A percentile compares a stretch with the other conserved stretches of the same genome.
Conservation (phyloP, 805 yeast genomes). For the Candida tibetensis region DNA sequence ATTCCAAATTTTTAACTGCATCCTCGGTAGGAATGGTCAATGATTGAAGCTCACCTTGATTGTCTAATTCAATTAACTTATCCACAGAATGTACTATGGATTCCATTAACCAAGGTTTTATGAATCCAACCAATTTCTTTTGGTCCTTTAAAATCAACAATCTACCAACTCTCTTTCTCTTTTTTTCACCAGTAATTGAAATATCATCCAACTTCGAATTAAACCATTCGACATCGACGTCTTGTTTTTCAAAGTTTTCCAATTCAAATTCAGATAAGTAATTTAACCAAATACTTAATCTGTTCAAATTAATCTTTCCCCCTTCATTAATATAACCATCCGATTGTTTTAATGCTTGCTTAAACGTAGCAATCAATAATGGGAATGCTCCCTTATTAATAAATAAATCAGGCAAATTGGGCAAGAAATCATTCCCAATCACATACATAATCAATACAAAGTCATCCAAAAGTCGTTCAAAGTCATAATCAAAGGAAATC, state of each 20-base stretch:
- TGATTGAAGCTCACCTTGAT: conserved; percentile 22
- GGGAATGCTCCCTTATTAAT: conserved; percentile 96
- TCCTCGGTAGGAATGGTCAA: conserved; percentile 46
- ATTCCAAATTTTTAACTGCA: conserved; percentile 51
- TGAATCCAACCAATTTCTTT: conserved; percentile 62
- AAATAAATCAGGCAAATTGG: conserved; percentile 91
- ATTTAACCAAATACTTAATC: conserved; percentile 74
- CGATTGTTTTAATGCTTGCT: conserved; percentile 64
- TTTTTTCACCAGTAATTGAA: conserved; percentile 68
- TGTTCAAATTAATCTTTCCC: conserved; percentile 74
- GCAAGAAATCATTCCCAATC: conserved; percentile 96
- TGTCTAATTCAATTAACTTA: conserved; percentile 36
- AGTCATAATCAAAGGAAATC: conserved; percentile 67
- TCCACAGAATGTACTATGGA: conserved; percentile 25
- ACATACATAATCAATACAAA: conserved; percentile 89
- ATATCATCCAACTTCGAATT: conserved; percentile 79
- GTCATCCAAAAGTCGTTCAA: conserved; percentile 89
- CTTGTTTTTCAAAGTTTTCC: conserved; percentile 80
- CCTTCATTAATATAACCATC: conserved; percentile 84
- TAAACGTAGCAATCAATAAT: conserved; percentile 83
- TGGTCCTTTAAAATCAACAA: conserved; percentile 67
- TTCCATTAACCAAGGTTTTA: conserved; percentile 51
- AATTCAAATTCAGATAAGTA: conserved; percentile 76
- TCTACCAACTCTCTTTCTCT: conserved; percentile 63
- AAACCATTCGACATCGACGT: conserved; percentile 88